Conservation (phyloP, 1,139 yeast genomes). For the Yarrowia galli region DNA sequence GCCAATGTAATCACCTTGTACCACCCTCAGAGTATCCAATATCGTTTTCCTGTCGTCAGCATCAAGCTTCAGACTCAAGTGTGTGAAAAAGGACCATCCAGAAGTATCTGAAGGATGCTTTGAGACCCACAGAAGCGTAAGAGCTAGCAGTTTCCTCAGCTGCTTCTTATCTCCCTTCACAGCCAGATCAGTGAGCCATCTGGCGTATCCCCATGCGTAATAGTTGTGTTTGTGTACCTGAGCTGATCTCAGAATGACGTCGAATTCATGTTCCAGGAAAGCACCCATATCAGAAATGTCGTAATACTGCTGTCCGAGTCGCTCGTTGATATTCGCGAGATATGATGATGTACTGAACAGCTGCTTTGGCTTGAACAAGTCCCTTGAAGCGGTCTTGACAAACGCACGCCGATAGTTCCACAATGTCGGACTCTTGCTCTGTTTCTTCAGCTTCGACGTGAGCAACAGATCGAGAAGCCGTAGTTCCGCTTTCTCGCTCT, state of each 20-base stretch:
- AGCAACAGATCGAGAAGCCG: slow-evolving; percentile 47
- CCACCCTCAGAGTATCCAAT: slow-evolving; percentile 40
- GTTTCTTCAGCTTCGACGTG: slow-evolving; percentile 50
- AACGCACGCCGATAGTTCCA: slow-evolving; percentile 53
- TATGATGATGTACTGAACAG: background rate
- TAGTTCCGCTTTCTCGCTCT: slow-evolving; percentile 45
- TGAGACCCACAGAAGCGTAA: slow-evolving; percentile 6
- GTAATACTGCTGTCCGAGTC: background rate
- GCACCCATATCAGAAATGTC: background rate
- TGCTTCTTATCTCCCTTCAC: slow-evolving; percentile 52
- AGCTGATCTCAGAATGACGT: slow-evolving; percentile 50
- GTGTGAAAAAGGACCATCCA: slow-evolving; percentile 55
- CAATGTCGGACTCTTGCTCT: slow-evolving; percentile 52
- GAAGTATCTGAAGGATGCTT: slow-evolving; percentile 46
- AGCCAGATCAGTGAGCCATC: slow-evolving; percentile 49
- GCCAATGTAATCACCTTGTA: slow-evolving; percentile 44
- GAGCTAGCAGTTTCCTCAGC: background rate
- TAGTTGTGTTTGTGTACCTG: slow-evolving; percentile 56
- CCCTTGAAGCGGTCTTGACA: background rate
- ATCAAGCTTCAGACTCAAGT: slow-evolving; percentile 40
- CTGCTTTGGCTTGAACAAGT: background rate
- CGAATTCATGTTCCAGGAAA: slow-evolving; percentile 44
- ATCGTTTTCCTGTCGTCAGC: slow-evolving; percentile 33
- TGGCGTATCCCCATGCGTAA: slow-evolving; percentile 56
- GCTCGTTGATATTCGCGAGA: background rate